Evolutionary conservation across 345 rosid species (phyloP), one percentile per base, ranked within the genome.

Genomic region (Eutrema japonicum): DNA sequence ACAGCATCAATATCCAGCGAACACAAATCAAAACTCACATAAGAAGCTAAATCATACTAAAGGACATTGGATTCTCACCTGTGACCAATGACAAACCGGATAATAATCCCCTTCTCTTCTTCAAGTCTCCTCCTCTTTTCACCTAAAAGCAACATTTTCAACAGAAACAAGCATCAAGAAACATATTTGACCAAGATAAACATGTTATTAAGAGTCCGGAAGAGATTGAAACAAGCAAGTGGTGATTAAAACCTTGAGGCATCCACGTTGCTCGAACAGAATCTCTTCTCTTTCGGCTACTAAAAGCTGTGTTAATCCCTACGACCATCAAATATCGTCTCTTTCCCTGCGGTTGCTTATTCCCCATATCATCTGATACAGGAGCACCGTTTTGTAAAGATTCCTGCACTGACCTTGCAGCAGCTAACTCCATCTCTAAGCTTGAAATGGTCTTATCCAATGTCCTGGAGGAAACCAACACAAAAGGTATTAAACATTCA

Each of bases 401-500:
- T 71, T 89, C 96, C 37, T 94, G 97, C 16, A 85, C 86, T 40
- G 96, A 86, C 77, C 84, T 88, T 57, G 99, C 96, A 54, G 97
- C 96, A 48, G 96, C 99, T 76, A 91, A 78, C 83, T 92, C 99
- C 98, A 89, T 94, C 89, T 94, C 98, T 76, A 94, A 83, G 81
- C 79, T 94, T 6, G 97, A 94, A 64, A 94, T 88, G 7, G 98
- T 89, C 83, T 89, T 94, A 77, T 91, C 98, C 84, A 94, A 77
- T 49, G 89, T 84, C 78, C 99, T 94, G 50, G 37, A 77, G 68
- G 56, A 3, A 38, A 18, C 8, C 11, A 60, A 74, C 47, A 80
- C 10, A 71, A 64, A 26, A 8, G 2, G 5, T 6, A 7, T 9
- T 54, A 48, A 55, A 26, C 42, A 47, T 37, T 37, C 37, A 12